These are phyloP conservation scores for Alternaria brassicae DNA, from an alignment of 2,329 filamentous ascomycete species.

Conservation along the genomic window DNA sequence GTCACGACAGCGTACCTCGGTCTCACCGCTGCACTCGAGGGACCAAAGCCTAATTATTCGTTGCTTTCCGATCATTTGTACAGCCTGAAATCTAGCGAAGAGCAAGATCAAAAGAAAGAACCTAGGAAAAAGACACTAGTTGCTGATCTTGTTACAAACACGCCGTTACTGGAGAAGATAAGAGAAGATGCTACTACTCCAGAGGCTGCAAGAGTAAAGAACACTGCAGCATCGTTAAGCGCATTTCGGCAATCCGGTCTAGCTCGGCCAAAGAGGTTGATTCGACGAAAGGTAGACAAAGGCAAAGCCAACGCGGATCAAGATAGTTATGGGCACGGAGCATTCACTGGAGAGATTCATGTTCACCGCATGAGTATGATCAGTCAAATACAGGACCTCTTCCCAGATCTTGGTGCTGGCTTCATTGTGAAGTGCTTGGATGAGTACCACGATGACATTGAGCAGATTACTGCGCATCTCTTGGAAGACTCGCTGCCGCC, in stretches of 20 bases:
- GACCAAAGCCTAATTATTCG: conserved; percentile 72
- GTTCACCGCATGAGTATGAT: conserved; percentile 84
- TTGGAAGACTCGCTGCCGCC: conserved; percentile 78
- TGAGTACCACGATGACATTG: conserved; percentile 77
- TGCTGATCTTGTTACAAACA: conserved; percentile 79
- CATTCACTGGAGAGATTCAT: conserved; percentile 63
- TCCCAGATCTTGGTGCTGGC: conserved; percentile 82
- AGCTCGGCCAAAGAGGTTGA: conserved; percentile 60
- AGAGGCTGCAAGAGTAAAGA: conserved; percentile 64
- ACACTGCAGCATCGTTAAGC: conserved; percentile 67
- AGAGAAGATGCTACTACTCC: conserved; percentile 59
- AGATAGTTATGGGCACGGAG: conserved; percentile 45
- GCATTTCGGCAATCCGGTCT: conserved; percentile 63
- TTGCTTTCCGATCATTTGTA: conserved; percentile 85
- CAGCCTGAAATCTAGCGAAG: conserved; percentile 74
- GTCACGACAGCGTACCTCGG: conserved; percentile 78
- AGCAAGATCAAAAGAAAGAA: conserved; percentile 61
- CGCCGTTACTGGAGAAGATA: conserved; percentile 73
- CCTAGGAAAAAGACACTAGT: conserved; percentile 68
- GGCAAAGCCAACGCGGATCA: conserved; percentile 63
- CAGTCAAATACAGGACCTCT: conserved; percentile 90
- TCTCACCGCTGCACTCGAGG: conserved; percentile 72
- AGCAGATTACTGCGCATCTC: conserved; percentile 81
- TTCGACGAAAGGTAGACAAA: conserved; percentile 67
- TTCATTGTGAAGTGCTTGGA: conserved; percentile 83